Conservation (phyloP, 106 monocot genomes). For the Acorus gramineus region DNA sequence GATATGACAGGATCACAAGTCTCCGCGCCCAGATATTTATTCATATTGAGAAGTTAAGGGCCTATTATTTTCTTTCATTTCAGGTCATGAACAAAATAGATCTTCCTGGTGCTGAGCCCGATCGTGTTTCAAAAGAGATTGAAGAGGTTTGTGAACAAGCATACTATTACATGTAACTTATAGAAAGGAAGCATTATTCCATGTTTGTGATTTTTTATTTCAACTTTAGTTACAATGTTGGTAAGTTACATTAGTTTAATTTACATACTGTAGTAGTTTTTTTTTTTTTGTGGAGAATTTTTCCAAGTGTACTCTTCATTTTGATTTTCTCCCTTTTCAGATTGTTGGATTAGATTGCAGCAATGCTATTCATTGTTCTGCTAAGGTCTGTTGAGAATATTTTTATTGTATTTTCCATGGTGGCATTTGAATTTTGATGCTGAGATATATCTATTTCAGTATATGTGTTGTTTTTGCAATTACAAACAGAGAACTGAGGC, state of each 20-base stretch:
- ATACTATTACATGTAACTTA: too few species aligned
- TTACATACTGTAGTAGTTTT: neutral
- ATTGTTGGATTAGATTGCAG: conserved; percentile 92
- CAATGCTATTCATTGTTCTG: conserved; percentile 85
- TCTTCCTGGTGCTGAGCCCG: conserved; percentile 87
- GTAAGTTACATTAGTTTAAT: neutral
- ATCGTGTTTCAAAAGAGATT: conserved; percentile 64
- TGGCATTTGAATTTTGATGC: neutral
- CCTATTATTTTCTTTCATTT: conserved; percentile 6
- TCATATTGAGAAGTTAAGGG: too few species aligned
- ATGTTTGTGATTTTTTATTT: neutral
- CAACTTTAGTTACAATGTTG: neutral
- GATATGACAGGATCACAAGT: too few species aligned
- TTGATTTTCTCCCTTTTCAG: conserved; percentile 27
- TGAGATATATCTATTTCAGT: neutral
- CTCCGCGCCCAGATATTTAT: too few species aligned
- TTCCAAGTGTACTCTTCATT: neutral
- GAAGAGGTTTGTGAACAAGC: conserved; percentile 57
- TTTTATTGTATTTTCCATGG: neutral
- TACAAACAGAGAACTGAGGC: neutral
- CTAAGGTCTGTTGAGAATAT: conserved; percentile 53
- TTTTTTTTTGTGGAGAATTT: neutral
- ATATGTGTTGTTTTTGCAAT: neutral
- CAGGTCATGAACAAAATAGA: conserved; percentile 98
- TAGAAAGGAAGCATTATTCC: too few species aligned